Evolutionary conservation across 2,329 filamentous ascomycete genomes (phyloP), one percentile per base, ranked within the genome.

Genomic region (Aspergillus intermedius): DNA sequence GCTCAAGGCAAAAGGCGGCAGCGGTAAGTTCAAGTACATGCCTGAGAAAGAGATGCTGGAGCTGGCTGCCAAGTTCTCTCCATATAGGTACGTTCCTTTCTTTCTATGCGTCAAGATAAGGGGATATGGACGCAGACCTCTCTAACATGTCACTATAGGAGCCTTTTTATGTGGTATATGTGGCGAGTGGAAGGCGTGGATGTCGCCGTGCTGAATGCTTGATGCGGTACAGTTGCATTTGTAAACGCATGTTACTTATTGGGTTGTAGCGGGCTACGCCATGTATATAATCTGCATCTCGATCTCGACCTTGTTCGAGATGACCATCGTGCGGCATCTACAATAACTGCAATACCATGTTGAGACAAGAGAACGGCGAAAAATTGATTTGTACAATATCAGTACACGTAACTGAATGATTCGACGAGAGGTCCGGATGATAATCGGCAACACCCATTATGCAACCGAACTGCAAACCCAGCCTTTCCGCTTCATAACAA

Each of bases 1-100:
- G 70, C 72, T 96, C 50, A 96, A 94, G 72, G 75, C 73, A 32
- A 87, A 82, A 55, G 83, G 83, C 22, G 84, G 84, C 34, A 35
- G n/a, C 28, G 87, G 88, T 41, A 97, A 97, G 74, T 97, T 90
- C 86, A 97, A 97, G 75, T 98, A 97, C 68, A 95, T 97, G 90
- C 80, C 79, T 32, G 93, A 97, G 72, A 80, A 83, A 64, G 93
- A 97, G 52, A 97, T 98, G 93, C 66, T 86, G 52, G 87, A 90
- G 56, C 77, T 88, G 55, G 84, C 88, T 10, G 86, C 84, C 49
- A 82, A 77, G 63, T 98, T 95, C 67, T 78, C 79, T 49, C 93
- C 91, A 3, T 97, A 95, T 70, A 77, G 82, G 80, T 82, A 69
- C 61, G 72, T 72, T 50, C 3, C 15, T 40, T 45, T 32, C 46